These are phyloP conservation scores for Saprolegnia diclina DNA, from an alignment of 352 stramenopile species.

Conservation along the genomic window DNA sequence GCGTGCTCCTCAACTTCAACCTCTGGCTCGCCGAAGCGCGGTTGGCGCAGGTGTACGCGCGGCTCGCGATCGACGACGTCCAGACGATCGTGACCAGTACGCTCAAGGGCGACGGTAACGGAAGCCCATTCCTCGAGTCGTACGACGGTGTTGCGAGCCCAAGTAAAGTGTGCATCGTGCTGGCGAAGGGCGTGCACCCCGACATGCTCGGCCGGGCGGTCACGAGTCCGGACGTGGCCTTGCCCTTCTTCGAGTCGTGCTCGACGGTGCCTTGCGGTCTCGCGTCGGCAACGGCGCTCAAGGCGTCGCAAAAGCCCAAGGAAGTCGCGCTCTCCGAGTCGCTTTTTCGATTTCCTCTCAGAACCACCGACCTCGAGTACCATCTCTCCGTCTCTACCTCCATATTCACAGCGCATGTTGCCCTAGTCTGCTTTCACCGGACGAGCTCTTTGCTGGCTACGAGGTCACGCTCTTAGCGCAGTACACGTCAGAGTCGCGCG, in stretches of 20 bases:
- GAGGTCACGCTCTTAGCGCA: constrained; percentile 76
- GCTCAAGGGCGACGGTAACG: neutral
- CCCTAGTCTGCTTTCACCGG: constrained; percentile 42
- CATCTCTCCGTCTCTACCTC: constrained; percentile 7
- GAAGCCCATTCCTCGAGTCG: constrained; percentile 8
- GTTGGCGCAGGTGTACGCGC: neutral
- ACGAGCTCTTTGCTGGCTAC: constrained; percentile 71
- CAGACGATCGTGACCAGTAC: constrained; percentile 12
- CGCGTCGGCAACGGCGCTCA: constrained; percentile 49
- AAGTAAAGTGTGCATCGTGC: constrained; percentile 66
- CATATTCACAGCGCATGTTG: too few species aligned
- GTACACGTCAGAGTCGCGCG: constrained; percentile 34
- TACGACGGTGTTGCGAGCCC: constrained; percentile 27
- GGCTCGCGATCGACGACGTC: constrained; percentile 15
- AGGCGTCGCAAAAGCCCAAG: constrained; percentile 41
- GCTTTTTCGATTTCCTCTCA: constrained; percentile 64
- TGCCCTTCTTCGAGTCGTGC: constrained; percentile 70
- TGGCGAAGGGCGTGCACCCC: constrained; percentile 63
- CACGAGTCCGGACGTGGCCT: constrained; percentile 29
- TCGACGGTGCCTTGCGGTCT: constrained; percentile 62
- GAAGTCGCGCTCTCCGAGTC: constrained; percentile 59
- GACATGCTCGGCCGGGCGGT: constrained; percentile 62
- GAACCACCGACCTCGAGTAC: constrained; percentile 56
- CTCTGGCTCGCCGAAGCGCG: constrained; percentile 14
- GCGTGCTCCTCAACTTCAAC: constrained; percentile 25